These are phyloP conservation scores for Apiosordaria backusii DNA, from an alignment of 495 filamentous ascomycete genomes.

Conservation along the genomic window DNA sequence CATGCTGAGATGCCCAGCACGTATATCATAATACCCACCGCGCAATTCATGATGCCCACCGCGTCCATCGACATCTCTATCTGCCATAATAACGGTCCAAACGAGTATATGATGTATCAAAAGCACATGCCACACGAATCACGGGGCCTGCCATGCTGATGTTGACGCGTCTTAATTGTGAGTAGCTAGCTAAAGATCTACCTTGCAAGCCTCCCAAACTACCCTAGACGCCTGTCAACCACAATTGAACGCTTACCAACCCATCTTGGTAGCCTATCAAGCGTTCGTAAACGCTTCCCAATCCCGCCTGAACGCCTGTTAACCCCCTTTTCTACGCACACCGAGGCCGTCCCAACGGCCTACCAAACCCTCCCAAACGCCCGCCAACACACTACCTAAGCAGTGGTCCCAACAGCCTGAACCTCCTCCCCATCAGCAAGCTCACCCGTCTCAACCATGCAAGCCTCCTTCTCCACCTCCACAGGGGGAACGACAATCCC, in stretches of 20 bases:
- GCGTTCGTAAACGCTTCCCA: background rate
- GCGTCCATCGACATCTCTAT: no score
- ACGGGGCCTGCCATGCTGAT: background rate
- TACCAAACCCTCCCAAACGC: background rate
- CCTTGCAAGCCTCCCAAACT: background rate
- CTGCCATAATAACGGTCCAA: no score
- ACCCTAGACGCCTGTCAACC: background rate
- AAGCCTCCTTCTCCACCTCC: conserved; percentile 35
- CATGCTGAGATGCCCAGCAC: no score
- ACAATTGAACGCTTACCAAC: background rate
- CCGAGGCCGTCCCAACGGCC: background rate
- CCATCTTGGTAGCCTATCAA: background rate
- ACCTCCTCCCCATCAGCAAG: conserved; percentile 20
- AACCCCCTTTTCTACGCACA: background rate
- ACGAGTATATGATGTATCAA: background rate
- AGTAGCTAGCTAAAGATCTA: background rate
- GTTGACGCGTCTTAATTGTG: background rate
- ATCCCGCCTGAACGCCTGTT: background rate
- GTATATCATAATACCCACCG: no score
- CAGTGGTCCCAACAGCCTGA: conserved; percentile 16
- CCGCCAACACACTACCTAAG: background rate
- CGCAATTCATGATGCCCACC: no score
- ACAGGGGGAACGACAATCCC: conserved; percentile 53
- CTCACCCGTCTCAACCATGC: conserved; percentile 30
- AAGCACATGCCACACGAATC: background rate